Evolutionary conservation across 2,329 filamentous ascomycete genomes (phyloP).

Genomic region (Neocucurbitaria cava): DNA sequence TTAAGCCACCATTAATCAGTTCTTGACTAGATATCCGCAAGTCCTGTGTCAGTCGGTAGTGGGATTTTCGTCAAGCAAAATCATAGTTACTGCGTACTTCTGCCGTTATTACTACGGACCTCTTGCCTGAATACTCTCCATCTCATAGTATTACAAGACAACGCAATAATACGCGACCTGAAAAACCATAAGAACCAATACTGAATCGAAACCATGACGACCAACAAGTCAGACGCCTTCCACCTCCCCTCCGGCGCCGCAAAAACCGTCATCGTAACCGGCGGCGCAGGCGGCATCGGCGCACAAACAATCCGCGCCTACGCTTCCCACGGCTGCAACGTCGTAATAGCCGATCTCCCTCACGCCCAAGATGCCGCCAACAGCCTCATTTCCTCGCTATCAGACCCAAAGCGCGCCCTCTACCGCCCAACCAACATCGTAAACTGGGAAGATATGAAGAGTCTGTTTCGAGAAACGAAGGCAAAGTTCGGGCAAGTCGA

Average conservation of each 20-base stretch:
- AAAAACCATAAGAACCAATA: neutral
- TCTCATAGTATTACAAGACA: neutral
- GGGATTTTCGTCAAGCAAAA: too few species aligned
- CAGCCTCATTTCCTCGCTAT: constrained; percentile 35
- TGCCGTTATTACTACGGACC: neutral
- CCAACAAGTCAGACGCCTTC: neutral
- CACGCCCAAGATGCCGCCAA: constrained; percentile 31
- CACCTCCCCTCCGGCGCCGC: constrained; percentile 20
- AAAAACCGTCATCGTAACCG: constrained; percentile 52
- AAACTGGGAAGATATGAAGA: constrained; percentile 47
- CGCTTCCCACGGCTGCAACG: constrained; percentile 48
- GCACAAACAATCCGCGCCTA: constrained; percentile 49
- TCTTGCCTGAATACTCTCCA: neutral
- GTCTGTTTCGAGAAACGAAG: constrained; percentile 42
- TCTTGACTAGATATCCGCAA: neutral
- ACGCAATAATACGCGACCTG: neutral
- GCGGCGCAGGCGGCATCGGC: constrained; percentile 52
- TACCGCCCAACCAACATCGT: constrained; percentile 49
- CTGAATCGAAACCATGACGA: constrained; percentile 1
- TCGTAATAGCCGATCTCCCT: constrained; percentile 49
- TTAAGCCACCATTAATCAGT: neutral
- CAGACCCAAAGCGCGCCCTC: constrained; percentile 36
- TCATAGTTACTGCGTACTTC: too few species aligned
- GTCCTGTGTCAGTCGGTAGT: too few species aligned
- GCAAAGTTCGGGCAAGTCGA: constrained; percentile 47